phyloP scores from a whole-genome alignment of 2,329 filamentous ascomycete genomes.

The Ophiostoma tasmaniense region DNA sequence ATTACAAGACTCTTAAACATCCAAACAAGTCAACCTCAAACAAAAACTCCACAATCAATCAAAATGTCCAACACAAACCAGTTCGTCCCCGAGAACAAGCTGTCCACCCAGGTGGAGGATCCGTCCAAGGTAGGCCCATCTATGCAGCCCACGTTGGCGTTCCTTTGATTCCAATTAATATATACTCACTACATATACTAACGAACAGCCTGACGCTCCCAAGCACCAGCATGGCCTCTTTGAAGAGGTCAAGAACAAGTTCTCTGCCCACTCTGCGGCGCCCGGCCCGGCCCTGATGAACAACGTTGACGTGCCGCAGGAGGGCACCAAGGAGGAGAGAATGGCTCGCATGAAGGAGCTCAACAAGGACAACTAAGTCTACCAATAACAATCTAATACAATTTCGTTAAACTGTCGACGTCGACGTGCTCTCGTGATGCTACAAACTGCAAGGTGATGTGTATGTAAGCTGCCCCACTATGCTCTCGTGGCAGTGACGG shows the following conservation, averaged over 20 bases:
- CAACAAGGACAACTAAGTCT: conserved; percentile 42
- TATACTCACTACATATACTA: neutral
- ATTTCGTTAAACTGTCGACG: neutral
- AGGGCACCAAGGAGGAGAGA: conserved; percentile 62
- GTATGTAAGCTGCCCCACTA: conserved; percentile 3
- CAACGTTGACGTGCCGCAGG: conserved; percentile 43
- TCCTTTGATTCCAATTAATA: neutral
- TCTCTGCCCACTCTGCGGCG: conserved; percentile 44
- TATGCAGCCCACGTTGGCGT: neutral
- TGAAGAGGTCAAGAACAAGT: conserved; percentile 36
- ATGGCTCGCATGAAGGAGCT: conserved; percentile 55
- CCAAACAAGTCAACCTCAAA: neutral
- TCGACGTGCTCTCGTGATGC: neutral
- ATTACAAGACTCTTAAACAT: too few species aligned
- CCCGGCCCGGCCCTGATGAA: conserved; percentile 51
- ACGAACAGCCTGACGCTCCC: conserved; percentile 20
- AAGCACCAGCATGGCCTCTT: conserved; percentile 31
- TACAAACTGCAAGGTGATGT: neutral
- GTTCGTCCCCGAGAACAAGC: conserved; percentile 22
- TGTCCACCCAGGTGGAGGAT: conserved; percentile 23
- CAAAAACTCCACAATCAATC: neutral
- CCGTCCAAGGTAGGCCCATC: conserved; percentile 22
- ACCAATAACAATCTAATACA: neutral
- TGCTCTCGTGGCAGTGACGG: neutral
- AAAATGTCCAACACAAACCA: conserved; percentile 20